phyloP scores from a whole-genome alignment of 176 grass and related monocot species.

The Canna indica region DNA sequence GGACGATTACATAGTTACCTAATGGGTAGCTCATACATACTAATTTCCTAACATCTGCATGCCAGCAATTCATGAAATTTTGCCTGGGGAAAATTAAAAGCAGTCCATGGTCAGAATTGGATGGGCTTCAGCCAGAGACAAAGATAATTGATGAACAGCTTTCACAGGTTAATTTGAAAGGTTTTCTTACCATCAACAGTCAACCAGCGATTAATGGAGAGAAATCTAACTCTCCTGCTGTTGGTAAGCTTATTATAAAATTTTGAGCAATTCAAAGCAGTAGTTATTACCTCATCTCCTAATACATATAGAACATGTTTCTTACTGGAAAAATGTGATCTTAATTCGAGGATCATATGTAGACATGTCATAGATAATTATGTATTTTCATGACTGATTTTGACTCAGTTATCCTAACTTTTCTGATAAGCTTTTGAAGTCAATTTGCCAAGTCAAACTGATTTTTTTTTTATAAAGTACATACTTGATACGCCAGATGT shows the following conservation, averaged over 20 bases:
- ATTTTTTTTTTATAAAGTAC: background rate
- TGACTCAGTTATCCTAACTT: no score
- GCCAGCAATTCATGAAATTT: constrained; percentile 51
- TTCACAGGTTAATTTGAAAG: constrained; percentile 64
- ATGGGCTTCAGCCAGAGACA: constrained; percentile 71
- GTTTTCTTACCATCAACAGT: constrained; percentile 91
- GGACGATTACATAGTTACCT: background rate
- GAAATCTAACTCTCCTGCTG: constrained; percentile 55
- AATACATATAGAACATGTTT: background rate
- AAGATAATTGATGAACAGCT: constrained; percentile 69
- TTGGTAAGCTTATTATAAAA: constrained; percentile 39
- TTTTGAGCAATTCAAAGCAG: background rate
- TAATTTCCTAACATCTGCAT: constrained; percentile 2
- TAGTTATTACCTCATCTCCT: background rate
- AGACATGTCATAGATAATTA: background rate
- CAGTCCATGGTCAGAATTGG: constrained; percentile 79
- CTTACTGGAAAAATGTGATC: background rate
- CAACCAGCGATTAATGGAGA: constrained; percentile 78
- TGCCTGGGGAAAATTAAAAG: constrained; percentile 62
- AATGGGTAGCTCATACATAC: background rate
- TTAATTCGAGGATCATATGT: background rate
- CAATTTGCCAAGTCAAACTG: no score
- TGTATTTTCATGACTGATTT: no score
- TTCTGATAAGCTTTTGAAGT: no score
- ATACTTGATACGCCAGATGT: background rate